Evolutionary conservation across 148 eudicot species (phyloP), one percentile per base, ranked within the genome.

Genomic region (Pharnaceum exiguum): DNA sequence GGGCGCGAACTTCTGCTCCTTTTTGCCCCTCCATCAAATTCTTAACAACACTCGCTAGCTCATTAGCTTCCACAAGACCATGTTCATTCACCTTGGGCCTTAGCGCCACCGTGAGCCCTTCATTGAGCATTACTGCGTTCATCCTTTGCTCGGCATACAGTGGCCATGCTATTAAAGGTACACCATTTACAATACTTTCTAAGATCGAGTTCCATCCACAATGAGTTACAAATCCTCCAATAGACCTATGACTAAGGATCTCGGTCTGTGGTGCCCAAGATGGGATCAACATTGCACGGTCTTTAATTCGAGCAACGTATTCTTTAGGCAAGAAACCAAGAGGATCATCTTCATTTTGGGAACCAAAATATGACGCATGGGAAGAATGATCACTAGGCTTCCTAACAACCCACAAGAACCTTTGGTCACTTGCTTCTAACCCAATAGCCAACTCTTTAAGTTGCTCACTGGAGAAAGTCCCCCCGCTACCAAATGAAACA

Each of bases 171-270:
- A 80, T 80, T 19, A 80, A 15, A 0, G 86, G 82, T 3, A 77
- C 62, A 0, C 82, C 82, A 24, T 68, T 35, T 0, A 57, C 65
- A 23, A 77, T 65, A 36, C 77, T 72, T 46, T 81, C 85, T 0
- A 81, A 48, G 0, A 43, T 46, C 8, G 86, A 81, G 53, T 81
- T 81, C 86, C 82, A 81, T 5, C 86, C 86, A 48, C 82, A 77
- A 33, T 81, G 82, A 7, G 66, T 71, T 13, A 81, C 7, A 21
- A 81, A 81, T 4, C 79, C 79, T 7, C 86, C 77, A 0, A 57
- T 71, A 5, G 82, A 69, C 18, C 10, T 21, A 1, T 81, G 82
- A 7, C 71, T 27, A 10, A 81, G 55, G 15, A 81, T 47, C 36
- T 50, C 61, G 0, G 62, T 51, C 18, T 81, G 82, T 2, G 86